These are phyloP conservation scores for Diaporthe eres DNA, from an alignment of 2,329 filamentous ascomycete genomes.

Conservation along the genomic window DNA sequence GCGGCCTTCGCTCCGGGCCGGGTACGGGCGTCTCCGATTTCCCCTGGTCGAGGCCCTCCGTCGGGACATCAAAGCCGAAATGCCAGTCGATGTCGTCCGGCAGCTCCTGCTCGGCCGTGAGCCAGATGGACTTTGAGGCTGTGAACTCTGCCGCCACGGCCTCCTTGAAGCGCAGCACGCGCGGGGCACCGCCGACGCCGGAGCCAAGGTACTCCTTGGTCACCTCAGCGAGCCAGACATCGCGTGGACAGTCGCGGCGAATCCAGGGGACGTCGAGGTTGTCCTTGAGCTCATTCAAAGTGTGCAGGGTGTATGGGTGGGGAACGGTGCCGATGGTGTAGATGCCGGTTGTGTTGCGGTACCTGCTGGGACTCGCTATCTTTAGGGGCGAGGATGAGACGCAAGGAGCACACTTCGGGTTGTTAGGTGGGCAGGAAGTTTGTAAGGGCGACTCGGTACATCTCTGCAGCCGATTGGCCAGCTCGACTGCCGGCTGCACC, in stretches of 20 bases:
- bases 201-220: conserved; percentile 78
- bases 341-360: conserved; percentile 78
- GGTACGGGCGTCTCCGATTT: conserved; percentile 71
- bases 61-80: conserved; percentile 87
- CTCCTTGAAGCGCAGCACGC: conserved; percentile 84
- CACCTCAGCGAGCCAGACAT: conserved; percentile 81
- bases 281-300: conserved; percentile 74
- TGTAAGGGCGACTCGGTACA: conserved; percentile 83
- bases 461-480: conserved; percentile 81
- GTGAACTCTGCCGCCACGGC: conserved; percentile 79
- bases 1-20: conserved; percentile 68
- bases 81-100: conserved; percentile 87
- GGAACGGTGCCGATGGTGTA: conserved; percentile 92
- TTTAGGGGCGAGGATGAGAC: conserved; percentile 74
- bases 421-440: conserved; percentile 86
- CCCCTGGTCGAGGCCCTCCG: conserved; percentile 64
- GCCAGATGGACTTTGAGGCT: conserved; percentile 80
- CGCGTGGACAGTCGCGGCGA: conserved; percentile 77
- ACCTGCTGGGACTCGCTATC: conserved; percentile 76
- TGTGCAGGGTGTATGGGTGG: conserved; percentile 88
- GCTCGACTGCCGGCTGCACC: conserved; percentile 76
- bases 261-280: conserved; percentile 75
- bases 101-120: conserved; percentile 77
- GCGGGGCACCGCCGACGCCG: conserved; percentile 72
- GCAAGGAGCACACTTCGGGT: conserved; percentile 81